Conservation (phyloP, 116 monocot species). For the Iris pallida region DNA sequence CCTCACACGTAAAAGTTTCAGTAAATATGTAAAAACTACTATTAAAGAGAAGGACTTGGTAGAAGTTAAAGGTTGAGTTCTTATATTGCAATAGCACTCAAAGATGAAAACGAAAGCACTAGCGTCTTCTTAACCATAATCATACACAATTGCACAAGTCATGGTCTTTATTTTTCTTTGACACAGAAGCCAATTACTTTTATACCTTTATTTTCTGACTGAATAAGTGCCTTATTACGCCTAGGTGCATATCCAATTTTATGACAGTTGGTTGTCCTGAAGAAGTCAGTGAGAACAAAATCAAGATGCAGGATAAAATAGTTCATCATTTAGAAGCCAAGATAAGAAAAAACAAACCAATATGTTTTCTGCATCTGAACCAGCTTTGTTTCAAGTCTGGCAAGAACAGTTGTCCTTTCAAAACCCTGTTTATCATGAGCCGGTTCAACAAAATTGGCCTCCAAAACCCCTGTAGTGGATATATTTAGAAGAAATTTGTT, state of each 20-base stretch:
- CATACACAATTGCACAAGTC: background rate
- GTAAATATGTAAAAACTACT: too few relatives aligned
- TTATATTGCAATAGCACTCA: too few relatives aligned
- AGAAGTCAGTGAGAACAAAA: background rate
- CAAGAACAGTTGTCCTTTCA: conserved; percentile 79
- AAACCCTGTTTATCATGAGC: conserved; percentile 94
- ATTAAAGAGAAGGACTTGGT: too few relatives aligned
- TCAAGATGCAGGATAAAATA: too few relatives aligned
- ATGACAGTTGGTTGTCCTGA: conserved; percentile 52
- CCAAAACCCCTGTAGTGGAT: conserved; percentile 54
- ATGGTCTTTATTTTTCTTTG: background rate
- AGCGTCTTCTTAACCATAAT: background rate
- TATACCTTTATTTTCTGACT: conserved; percentile 26
- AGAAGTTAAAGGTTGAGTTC: too few relatives aligned
- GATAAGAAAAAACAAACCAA: conserved; percentile 38
- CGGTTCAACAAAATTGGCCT: conserved; percentile 90
- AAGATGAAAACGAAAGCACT: too few relatives aligned
- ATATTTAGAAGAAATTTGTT: background rate
- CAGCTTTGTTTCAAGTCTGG: conserved; percentile 67
- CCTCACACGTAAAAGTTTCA: background rate
- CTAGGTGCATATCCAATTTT: conserved; percentile 60
- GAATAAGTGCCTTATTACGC: conserved; percentile 23
- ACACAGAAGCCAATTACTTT: background rate
- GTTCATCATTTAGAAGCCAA: background rate
- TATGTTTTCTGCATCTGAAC: conserved; percentile 81